Evolutionary conservation across 345 rosid species (phyloP), one percentile per base, ranked within the genome.

Genomic region (Murraya koenigii): DNA sequence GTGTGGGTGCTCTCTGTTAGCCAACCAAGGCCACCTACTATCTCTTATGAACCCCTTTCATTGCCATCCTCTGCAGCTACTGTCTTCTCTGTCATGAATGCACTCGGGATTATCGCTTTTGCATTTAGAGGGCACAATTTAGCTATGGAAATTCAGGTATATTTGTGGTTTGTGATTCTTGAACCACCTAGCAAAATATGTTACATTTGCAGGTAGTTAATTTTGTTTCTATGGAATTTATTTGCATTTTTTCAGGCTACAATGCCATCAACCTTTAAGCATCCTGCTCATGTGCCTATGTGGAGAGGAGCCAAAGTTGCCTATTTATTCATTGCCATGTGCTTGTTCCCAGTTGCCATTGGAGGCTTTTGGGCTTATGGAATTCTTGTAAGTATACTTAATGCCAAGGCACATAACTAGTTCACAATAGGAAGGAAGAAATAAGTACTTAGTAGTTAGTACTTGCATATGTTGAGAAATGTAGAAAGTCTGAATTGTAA

Each of bases 291-390:
- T 80, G 94, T 95, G 44, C 99, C 98, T 20, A 95, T 93, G 99
- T 92, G 99, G 99, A 95, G 85, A 86, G 97, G 99, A 86, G 99
- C 97, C 78, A 95, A 95, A 84, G 94, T 93, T 72, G 93, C 98
- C 17, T 95, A 91, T 79, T 84, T 92, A 81, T 93, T 95, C 82
- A 91, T 95, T 63, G 99, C 97, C 30, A 58, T 91, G 88, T 95
- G 98, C 85, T 69, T 95, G 72, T 93, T 95, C 81, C 99, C 94
- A 5, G 76, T 95, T 77, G 92, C 97, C 65, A 95, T 95, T 10
- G 98, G 99, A 82, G 99, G 98, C 32, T 95, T 87, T 83, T 93
- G 98, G 99, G 97, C 98, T 52, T 95, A 92, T 70, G 99, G 99
- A 17, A 93, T 89, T 82, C 97, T 92, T 59, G 99, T 95, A 90